Percentiles rank a stretch among this genome's conserved stretches.
These are phyloP conservation scores for Sporothrix curviconia DNA, from an alignment of 2,329 filamentous ascomycete genomes.

Conservation along the genomic window DNA sequence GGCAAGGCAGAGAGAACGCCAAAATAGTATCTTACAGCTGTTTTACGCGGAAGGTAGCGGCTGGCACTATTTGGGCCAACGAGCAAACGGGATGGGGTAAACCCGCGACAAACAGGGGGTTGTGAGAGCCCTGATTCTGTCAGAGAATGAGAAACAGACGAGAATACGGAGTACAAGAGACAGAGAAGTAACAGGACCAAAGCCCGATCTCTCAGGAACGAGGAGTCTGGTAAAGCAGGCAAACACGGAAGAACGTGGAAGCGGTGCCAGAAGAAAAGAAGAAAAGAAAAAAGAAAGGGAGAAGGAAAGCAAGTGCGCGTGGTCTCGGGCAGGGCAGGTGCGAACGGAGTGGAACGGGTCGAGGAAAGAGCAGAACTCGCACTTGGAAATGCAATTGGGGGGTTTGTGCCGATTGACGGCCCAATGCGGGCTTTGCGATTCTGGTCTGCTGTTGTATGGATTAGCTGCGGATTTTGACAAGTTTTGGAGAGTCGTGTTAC, in stretches of 20 bases:
- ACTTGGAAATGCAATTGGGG: too few species aligned
- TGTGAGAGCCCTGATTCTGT: constrained; percentile 1
- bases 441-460: too few species aligned
- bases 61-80: not conserved
- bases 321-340: not conserved
- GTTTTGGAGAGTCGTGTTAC: too few species aligned
- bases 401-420: too few species aligned
- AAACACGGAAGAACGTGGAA: constrained; percentile 3
- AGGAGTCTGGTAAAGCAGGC: not conserved
- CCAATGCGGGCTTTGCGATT: too few species aligned
- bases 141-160: constrained; percentile 4
- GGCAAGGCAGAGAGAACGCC: not conserved
- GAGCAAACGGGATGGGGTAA: constrained; percentile 1
- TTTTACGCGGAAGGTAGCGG: too few species aligned
- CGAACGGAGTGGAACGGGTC: not conserved
- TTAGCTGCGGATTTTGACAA: too few species aligned
- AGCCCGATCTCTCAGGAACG: not conserved
- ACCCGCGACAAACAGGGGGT: constrained; percentile 14
- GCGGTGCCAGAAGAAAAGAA: not conserved
- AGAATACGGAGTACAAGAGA: not conserved
- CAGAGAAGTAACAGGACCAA: not conserved
- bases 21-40: too few species aligned
- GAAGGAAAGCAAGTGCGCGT: not conserved
- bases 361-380: not conserved
- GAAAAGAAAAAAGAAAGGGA: not conserved